Base-by-base conservation (phyloP, 169 alveolate genomes). In the Plasmodium falciparum region DNA sequence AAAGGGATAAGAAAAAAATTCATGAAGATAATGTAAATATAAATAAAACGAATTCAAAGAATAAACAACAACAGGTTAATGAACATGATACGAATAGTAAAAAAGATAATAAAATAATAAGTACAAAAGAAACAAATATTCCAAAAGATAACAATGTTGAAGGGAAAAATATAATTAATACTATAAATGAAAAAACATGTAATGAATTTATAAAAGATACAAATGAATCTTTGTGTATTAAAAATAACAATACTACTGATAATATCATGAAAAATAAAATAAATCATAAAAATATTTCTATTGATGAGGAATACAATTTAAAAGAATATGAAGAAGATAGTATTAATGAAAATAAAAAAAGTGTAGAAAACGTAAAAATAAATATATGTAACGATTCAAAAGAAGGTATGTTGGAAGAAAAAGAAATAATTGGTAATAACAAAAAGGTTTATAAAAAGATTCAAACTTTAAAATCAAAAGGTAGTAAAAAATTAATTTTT, bases 401-500 rank as follows among this genome's bases (percentile, higher is more conserved):
- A 69, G 50, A 69, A 59, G 6, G 43, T 11, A 43, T 39, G 11
- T 4, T 17, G 15, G 61, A 24, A 59, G 15, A 15, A 66, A 13
- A 22, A 22, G 17, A 22, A 5, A 47, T 17, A 50, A 61, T 49
- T 43, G 12, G 9, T 43, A 49, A 67, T 22, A 17, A 17, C 43
- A 20, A n/a, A 52, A 61, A 66, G 58, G 39, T 43, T 43, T 33
- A 8, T 47, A 24, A 24, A 45, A 26, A 45, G 67, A 62, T 17
- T 39, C 66, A 75, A 12, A 62, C 73, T 8, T 5, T 54, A 29
- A 56, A 62, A 17, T 22, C 22, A 20, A 43, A 58, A 26, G 50
- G 47, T 66, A 70, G 78, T 15, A 78, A 70, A 29, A 78, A 78
- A 11, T 47, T 78, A 78, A 78, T 78, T 43, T 78, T 78, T 12